Conservation (phyloP, 2,329 filamentous ascomycete genomes). For the Verticillium zaregamsianum region DNA sequence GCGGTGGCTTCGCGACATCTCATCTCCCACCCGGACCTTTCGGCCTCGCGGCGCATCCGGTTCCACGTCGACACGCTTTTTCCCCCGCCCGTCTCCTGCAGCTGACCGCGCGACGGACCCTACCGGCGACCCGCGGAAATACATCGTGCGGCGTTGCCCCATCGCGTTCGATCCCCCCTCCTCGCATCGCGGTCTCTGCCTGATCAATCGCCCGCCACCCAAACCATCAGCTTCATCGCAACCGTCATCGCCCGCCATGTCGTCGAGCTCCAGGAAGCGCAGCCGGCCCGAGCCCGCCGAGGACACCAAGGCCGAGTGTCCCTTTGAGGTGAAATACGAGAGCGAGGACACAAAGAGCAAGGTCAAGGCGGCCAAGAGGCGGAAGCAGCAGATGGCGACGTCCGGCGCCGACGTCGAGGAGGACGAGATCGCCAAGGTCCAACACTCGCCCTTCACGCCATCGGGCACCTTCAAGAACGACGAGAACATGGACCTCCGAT, state of each 20-base stretch:
- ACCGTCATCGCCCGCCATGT: slow-evolving; percentile 11
- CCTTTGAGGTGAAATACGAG: slow-evolving; percentile 39
- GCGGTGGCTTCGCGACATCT: not conserved
- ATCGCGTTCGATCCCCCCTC: too few species aligned
- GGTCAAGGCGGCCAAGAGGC: slow-evolving; percentile 42
- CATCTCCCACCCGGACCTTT: not conserved
- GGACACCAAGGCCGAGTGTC: slow-evolving; percentile 53
- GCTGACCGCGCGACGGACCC: not conserved
- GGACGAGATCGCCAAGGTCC: slow-evolving; percentile 41
- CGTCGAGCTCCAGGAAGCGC: slow-evolving; percentile 42
- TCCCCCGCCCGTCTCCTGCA: not conserved
- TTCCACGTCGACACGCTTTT: not conserved
- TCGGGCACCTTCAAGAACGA: slow-evolving; percentile 50
- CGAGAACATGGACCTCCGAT: slow-evolving; percentile 51
- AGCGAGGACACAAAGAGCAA: slow-evolving; percentile 38
- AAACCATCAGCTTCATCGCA: too few species aligned
- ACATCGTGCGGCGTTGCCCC: too few species aligned
- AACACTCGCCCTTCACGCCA: slow-evolving; percentile 51
- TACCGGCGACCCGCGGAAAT: too few species aligned
- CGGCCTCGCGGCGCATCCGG: not conserved
- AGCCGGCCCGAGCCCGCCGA: slow-evolving; percentile 41
- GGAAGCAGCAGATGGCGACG: slow-evolving; percentile 27
- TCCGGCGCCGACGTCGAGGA: slow-evolving; percentile 28
- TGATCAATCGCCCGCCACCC: not conserved
- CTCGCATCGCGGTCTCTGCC: too few species aligned